Evolutionary conservation across 805 yeast species (phyloP), one percentile per base, ranked within the genome.

Genomic region (Pichia kluyveri): DNA sequence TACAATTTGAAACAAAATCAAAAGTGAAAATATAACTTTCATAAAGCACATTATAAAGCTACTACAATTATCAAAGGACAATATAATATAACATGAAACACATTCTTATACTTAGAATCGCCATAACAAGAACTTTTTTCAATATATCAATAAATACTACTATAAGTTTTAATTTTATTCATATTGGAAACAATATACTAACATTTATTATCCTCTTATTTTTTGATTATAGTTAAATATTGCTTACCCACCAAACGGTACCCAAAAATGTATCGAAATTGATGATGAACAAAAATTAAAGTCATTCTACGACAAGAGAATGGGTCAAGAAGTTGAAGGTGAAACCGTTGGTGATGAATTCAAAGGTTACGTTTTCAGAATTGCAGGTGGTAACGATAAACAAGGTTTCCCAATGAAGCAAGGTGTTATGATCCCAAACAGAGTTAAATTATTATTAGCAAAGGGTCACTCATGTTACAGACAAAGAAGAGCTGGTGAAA

Each of bases 331-430:
- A 79, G 96, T 93, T 70, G 96, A 89, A 71, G 99, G 98, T 76
- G 99, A 93, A 75, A 75, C 88, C 59, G 86, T 93, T 67, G 95
- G 96, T 70, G 98, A 93, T 69, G 99, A 95, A 79, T 88, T 91
- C 91, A 91, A 89, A 77, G 99, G 99, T 70, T 93, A 93, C 89
- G 75, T 88, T 71, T 90, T 93, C 86, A 95, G 85, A 82, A 90
- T 93, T 75, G 77, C 97, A 67, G 99, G 99, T 72, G 99, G 99
- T 84, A 93, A 93, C 86, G 99, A 93, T 81, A 93, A 93, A 80
- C 99, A 93, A 82, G 99, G 99, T 80, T 93, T 93, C 96, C 98
- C 99, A 79, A 93, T 95, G 99, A 93, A 90, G 79, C 99, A 95
- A 79, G 99, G 99, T 85, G 99, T 93, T 61, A 79, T 93, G 83